These are phyloP conservation scores for Terana coerulea DNA, from an alignment of 768 basidiomycete species.

Conservation along the genomic window DNA sequence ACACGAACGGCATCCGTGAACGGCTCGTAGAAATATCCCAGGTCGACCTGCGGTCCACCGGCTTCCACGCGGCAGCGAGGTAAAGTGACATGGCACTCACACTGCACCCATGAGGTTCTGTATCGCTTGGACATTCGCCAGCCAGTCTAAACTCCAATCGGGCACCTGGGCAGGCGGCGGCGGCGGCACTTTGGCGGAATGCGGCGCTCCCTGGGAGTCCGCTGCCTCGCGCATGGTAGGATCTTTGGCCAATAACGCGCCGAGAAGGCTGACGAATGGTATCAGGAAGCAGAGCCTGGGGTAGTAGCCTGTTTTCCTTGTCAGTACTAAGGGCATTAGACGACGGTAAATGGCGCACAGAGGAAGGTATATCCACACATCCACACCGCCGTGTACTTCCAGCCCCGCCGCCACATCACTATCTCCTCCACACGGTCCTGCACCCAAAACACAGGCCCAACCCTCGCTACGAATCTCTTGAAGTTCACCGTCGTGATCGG, in stretches of 20 bases:
- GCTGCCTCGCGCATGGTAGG: slow-evolving; percentile 33
- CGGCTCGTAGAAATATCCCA: too few species aligned
- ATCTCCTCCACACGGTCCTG: slow-evolving; percentile 87
- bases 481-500: slow-evolving; percentile 79
- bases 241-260: slow-evolving; percentile 64
- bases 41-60: too few species aligned
- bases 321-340: not conserved
- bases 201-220: not conserved
- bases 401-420: slow-evolving; percentile 74
- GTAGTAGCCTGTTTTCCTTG: slow-evolving; percentile 55
- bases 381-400: slow-evolving; percentile 70
- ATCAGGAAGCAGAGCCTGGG: slow-evolving; percentile 69
- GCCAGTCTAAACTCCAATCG: slow-evolving; percentile 77
- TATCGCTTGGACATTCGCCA: slow-evolving; percentile 83
- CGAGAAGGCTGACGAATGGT: slow-evolving; percentile 60
- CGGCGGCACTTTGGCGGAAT: slow-evolving; percentile 20
- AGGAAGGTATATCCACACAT: slow-evolving; percentile 75
- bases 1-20: not conserved
- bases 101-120: slow-evolving; percentile 88
- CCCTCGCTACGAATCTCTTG: slow-evolving; percentile 69
- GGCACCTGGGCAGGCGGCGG: slow-evolving; percentile 35
- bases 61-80: too few species aligned
- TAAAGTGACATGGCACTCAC: slow-evolving; percentile 53
- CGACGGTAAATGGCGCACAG: slow-evolving; percentile 46
- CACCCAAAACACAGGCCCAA: slow-evolving; percentile 84